Percentiles rank a stretch among this genome's conserved stretches.
phyloP scores from a whole-genome alignment of 2,329 filamentous ascomycete species.

The Berkeleyomyces rouxiae region DNA sequence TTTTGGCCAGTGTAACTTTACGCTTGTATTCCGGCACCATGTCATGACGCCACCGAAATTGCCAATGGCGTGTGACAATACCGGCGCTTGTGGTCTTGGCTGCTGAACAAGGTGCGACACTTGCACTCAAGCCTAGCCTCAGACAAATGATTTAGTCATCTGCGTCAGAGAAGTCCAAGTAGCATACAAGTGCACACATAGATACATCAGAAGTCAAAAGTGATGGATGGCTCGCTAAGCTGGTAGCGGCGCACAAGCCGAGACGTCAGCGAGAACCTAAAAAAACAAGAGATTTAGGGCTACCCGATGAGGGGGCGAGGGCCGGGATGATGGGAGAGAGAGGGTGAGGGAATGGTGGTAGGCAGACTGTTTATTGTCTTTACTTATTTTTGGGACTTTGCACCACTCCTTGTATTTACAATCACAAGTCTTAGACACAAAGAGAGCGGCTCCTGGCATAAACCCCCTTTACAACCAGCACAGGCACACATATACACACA shows the following conservation, averaged over 20 bases:
- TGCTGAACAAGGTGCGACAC: neutral
- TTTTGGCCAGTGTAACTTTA: neutral
- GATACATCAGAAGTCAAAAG: too few species aligned
- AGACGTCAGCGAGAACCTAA: neutral
- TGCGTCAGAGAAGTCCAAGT: too few species aligned
- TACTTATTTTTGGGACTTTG: neutral
- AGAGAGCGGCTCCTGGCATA: too few species aligned
- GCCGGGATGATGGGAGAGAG: neutral
- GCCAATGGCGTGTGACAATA: neutral
- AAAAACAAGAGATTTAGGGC: neutral
- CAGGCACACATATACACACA: neutral
- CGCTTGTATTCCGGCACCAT: neutral
- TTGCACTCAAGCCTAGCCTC: too few species aligned
- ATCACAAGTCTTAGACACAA: too few species aligned
- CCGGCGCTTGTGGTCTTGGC: neutral
- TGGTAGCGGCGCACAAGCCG: too few species aligned
- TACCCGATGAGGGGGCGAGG: neutral
- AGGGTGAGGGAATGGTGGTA: neutral
- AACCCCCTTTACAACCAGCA: too few species aligned
- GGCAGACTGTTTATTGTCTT: neutral
- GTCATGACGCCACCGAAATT: neutral
- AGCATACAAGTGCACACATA: too few species aligned
- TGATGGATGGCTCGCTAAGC: too few species aligned
- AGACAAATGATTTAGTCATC: too few species aligned
- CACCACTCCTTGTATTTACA: too few species aligned